Percentiles rank a stretch among this genome's conserved stretches.
Evolutionary conservation across 2,329 filamentous ascomycete genomes (phyloP).

Genomic region (Colletotrichum sansevieriae): DNA sequence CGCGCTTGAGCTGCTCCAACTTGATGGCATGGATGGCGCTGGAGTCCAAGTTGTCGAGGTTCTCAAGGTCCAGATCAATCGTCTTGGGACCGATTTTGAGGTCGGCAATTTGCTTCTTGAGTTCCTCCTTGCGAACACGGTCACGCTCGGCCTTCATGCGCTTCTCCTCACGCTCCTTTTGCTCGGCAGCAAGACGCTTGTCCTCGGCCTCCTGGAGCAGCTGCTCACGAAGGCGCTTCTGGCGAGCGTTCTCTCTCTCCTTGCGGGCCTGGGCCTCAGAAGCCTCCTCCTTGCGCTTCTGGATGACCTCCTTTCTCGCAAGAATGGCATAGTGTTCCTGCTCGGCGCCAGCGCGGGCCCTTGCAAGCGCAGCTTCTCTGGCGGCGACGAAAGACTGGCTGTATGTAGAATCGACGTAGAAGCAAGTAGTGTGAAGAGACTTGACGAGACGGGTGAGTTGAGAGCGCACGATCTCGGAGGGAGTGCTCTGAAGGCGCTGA

Average conservation of each 20-base stretch:
- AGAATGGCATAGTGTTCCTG: slow-evolving; percentile 90
- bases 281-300: slow-evolving; percentile 97
- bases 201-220: slow-evolving; percentile 91
- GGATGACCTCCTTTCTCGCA: slow-evolving; percentile 88
- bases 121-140: slow-evolving; percentile 90
- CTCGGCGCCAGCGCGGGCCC: slow-evolving; percentile 89
- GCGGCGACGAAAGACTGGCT: slow-evolving; percentile 84
- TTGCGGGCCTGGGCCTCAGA: slow-evolving; percentile 88
- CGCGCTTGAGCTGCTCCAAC: slow-evolving; percentile 93
- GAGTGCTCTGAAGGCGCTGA: slow-evolving; percentile 96
- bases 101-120: slow-evolving; percentile 92
- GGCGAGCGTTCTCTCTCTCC: slow-evolving; percentile 92
- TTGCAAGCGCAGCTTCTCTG: slow-evolving; percentile 82
- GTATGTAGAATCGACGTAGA: slow-evolving; percentile 93
- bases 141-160: slow-evolving; percentile 89
- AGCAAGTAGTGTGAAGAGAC: slow-evolving; percentile 91
- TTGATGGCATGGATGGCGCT: slow-evolving; percentile 94
- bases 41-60: slow-evolving; percentile 89
- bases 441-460: slow-evolving; percentile 93
- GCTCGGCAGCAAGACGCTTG: slow-evolving; percentile 90
- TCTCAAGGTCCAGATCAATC: slow-evolving; percentile 79
- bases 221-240: slow-evolving; percentile 88
- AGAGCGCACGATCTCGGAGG: slow-evolving; percentile 95
- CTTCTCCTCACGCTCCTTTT: slow-evolving; percentile 89
- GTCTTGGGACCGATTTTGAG: slow-evolving; percentile 89